Evolutionary conservation across 2,329 filamentous ascomycete genomes (phyloP), one percentile per base, ranked within the genome.

Genomic region (Colletotrichum godetiae): DNA sequence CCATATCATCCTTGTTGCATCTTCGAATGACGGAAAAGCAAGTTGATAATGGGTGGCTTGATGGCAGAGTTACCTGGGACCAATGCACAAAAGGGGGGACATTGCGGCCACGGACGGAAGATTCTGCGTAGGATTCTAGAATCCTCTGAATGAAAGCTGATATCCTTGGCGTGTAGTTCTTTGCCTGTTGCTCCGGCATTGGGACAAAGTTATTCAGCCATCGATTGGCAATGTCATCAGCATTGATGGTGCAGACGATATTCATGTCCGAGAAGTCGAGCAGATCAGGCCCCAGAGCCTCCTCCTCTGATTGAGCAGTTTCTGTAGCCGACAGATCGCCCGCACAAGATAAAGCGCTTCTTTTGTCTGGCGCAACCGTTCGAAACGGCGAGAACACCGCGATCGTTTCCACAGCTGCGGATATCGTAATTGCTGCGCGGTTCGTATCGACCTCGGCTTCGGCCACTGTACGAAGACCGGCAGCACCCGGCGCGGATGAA

Each of bases 151-250:
- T 82, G 46, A 87, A 86, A 0, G 77, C 74, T 0, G 79, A 81
- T 4, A 86, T 80, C 10, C 74, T 78, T 0, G 80, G 65, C 0
- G 83, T 81, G 67, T 87, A 88, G 0, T 79, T 66, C 70, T 88
- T 88, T 37, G 80, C 68, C 4, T 75, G 80, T 61, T 88, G 86
- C 3, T 82, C 84, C 0, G 85, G 82, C 0, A 84, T 70, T 0
- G 86, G 86, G 5, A 88, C 83, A 46, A 84, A 88, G 1, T 83
- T 78, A 37, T 86, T 83, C 31, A 88, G 77, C 87, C 86, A 89
- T 12, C 86, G 86, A 53, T 85, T 87, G 13, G 80, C 82, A 61
- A 88, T 87, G 19, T 83, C 82, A 29, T 86, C 83, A 0, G 82
- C 83, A 59, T 87, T 82, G 74, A 88, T 86, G 2, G 85, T 84